Base-by-base conservation (phyloP, 768 basidiomycete genomes). In the Kwoniella dendrophila region DNA sequence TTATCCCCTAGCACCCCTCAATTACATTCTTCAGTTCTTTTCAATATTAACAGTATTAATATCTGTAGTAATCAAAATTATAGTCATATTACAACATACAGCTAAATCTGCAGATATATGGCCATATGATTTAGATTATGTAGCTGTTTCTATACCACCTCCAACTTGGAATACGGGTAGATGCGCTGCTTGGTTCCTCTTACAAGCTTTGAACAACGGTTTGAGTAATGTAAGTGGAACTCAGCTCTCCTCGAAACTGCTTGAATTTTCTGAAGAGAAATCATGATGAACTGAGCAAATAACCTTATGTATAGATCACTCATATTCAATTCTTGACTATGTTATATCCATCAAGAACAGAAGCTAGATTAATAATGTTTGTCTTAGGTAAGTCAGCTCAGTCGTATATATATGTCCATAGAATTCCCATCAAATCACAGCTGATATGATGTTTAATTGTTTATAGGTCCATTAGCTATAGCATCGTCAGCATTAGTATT, bases 251-350 rank as follows among this genome's bases (percentile, higher is more conserved):
- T 1, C 14, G 11, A 47, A 34, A n/a, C 30, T n/a, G n/a, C n/a
- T n/a, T n/a, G n/a, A n/a, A n/a, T n/a, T n/a, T 2, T 40, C 24
- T 29, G 8, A 47, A 32, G 34, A 16, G 34, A 36, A 36, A 36
- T 36, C 16, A 16, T n/a, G 34, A 36, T 26, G 29, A 51, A 51
- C 7, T 7, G 7, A n/a, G 44, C n/a, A n/a, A 6, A 8, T 20
- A 47, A 8, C 8, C 7, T 47, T 7, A 20, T 47, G 7, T 47
- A 22, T 73, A 97, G 92, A 89, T 92, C 51, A 95, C 96, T 0
- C 94, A 98, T 76, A 96, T 99, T 51, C 96, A 98, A 78, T 97
- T 98, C 79, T 83, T 99, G 56, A 95, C 96, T 6, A 84, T 98
- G 11, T 83, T 99, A 10, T 99, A 90, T 77, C 96, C 96, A 6